A percentile compares a stretch with the other conserved stretches of the same genome.
These are phyloP conservation scores for Rubroboletus pulcherrimus DNA, from an alignment of 768 basidiomycete genomes.

Conservation along the genomic window DNA sequence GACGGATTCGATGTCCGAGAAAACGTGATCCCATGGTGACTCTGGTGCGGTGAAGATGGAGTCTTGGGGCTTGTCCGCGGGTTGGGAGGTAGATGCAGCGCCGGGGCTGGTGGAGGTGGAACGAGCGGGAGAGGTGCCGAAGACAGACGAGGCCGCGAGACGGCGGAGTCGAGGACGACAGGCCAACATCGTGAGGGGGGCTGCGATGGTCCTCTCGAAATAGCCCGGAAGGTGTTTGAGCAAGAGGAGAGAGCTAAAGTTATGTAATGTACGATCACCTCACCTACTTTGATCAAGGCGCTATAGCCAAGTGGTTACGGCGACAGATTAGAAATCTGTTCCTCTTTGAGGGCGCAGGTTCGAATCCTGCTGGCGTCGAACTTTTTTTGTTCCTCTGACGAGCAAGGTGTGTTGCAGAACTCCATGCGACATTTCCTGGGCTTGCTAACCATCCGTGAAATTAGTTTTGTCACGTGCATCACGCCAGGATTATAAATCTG, in stretches of 20 bases:
- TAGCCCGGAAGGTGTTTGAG: slow-evolving; percentile 39
- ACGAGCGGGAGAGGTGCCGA: background rate
- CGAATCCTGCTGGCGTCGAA: slow-evolving; percentile 40
- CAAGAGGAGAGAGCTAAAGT: no score
- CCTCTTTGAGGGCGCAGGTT: slow-evolving; percentile 42
- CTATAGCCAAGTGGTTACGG: slow-evolving; percentile 77
- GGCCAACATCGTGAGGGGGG: slow-evolving; percentile 15
- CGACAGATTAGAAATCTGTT: slow-evolving; percentile 58
- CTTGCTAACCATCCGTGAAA: no score
- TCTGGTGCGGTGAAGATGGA: slow-evolving; percentile 34
- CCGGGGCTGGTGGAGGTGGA: background rate
- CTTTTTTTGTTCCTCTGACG: background rate
- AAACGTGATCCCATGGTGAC: slow-evolving; percentile 53
- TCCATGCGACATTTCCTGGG: no score
- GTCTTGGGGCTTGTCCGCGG: slow-evolving; percentile 5
- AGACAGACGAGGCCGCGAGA: background rate
- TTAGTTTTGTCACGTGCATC: no score
- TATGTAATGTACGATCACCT: fast-evolving
- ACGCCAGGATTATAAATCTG: no score
- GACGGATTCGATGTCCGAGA: slow-evolving; percentile 40
- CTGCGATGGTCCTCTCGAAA: slow-evolving; percentile 20
- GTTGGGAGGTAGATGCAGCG: slow-evolving; percentile 1
- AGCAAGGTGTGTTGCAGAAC: no score
- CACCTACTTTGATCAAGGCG: slow-evolving; percentile 33
- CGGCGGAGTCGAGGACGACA: slow-evolving; percentile 11